A percentile compares a stretch with the other conserved stretches of the same genome.
Conservation (phyloP, 495 filamentous ascomycete species). For the Barbatosphaeria neglecta region DNA sequence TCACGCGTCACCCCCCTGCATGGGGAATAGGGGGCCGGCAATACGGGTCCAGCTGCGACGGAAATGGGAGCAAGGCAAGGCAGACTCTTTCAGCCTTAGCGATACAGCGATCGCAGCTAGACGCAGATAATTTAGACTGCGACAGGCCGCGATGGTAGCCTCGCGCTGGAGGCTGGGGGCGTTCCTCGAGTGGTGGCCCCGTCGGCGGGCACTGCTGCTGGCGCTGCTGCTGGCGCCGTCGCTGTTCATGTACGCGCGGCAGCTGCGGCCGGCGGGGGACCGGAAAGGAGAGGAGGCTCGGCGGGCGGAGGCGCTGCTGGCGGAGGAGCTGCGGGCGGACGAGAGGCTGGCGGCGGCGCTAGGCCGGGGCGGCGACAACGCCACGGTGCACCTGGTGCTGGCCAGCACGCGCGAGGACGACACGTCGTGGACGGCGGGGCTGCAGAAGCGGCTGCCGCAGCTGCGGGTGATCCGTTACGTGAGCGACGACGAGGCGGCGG, state of each 20-base stretch:
- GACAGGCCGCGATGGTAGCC: too few species aligned
- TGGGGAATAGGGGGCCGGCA: too few species aligned
- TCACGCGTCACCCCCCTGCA: too few species aligned
- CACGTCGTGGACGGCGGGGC: constrained; percentile 46
- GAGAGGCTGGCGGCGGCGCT: background rate
- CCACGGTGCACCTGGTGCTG: constrained; percentile 40
- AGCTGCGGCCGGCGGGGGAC: background rate
- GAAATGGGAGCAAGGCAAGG: too few species aligned
- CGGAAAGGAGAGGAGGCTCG: too few species aligned
- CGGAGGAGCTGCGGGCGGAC: background rate
- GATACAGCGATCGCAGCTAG: too few species aligned
- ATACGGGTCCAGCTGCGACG: too few species aligned
- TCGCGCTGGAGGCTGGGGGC: too few species aligned
- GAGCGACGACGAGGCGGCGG: constrained; percentile 48
- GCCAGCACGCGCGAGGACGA: constrained; percentile 45
- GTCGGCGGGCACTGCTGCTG: background rate
- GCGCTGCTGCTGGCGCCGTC: background rate
- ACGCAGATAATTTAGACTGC: too few species aligned
- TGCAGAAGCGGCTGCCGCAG: constrained; percentile 34
- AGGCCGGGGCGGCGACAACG: too few species aligned
- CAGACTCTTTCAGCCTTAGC: too few species aligned
- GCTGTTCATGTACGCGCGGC: background rate
- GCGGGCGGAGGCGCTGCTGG: background rate
- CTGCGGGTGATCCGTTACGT: constrained; percentile 52
- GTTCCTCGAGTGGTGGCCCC: too few species aligned